phyloP scores from a whole-genome alignment of 2,329 filamentous ascomycete species.

The Colletotrichum shisoi region DNA sequence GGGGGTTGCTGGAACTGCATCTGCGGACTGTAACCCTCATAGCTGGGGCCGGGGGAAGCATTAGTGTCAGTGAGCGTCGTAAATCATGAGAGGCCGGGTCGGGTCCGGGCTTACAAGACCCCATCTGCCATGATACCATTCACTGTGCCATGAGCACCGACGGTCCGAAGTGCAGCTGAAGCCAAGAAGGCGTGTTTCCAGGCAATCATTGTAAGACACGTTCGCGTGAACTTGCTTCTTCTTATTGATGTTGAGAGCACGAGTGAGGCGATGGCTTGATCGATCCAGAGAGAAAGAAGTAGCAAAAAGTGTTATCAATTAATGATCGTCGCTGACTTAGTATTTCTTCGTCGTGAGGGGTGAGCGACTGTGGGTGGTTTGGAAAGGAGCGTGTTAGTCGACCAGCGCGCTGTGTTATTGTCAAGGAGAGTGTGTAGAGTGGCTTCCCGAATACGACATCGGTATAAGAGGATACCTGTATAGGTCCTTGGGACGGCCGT shows the following conservation, averaged over 20 bases:
- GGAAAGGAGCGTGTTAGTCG: conserved; percentile 28
- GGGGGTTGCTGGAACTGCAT: conserved; percentile 39
- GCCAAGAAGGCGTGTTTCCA: conserved; percentile 28
- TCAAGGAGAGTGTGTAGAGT: conserved; percentile 22
- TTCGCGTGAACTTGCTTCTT: background rate
- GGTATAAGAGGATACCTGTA: background rate
- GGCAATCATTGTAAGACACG: conserved; percentile 15
- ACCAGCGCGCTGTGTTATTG: conserved; percentile 29
- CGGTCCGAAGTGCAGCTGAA: conserved; percentile 13
- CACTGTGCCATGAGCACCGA: conserved; percentile 32
- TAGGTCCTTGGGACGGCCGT: background rate
- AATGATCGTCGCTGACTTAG: conserved; percentile 15
- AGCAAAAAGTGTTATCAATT: background rate
- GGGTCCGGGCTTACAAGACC: conserved; percentile 25
- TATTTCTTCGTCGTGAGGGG: conserved; percentile 3
- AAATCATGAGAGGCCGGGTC: background rate
- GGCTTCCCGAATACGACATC: conserved; percentile 3
- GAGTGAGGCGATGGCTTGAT: background rate
- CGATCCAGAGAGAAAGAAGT: background rate
- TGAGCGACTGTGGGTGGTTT: background rate
- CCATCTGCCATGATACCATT: conserved; percentile 34
- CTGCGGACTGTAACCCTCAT: conserved; percentile 36
- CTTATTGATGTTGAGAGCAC: background rate
- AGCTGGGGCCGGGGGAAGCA: conserved; percentile 19
- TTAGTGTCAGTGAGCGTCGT: conserved; percentile 14